Evolutionary conservation across 495 filamentous ascomycete species (phyloP).

Genomic region (Penicillium coprophilum): DNA sequence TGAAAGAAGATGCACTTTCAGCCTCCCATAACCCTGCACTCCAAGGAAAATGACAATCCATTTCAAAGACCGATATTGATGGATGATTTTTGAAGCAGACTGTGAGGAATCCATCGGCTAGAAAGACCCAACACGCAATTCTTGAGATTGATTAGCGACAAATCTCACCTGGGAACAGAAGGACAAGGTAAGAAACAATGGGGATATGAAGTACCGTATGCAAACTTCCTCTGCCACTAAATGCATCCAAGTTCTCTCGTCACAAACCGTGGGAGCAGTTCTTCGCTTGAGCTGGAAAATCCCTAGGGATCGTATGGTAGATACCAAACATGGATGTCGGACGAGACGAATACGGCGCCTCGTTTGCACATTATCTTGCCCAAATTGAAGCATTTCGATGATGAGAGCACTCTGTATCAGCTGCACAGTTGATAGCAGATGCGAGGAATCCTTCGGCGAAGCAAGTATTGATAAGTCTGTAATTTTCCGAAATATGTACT

Average conservation of each 20-base stretch:
- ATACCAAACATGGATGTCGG: constrained; percentile 40
- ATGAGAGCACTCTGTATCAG: constrained; percentile 39
- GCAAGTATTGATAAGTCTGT: constrained; percentile 21
- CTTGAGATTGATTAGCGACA: constrained; percentile 15
- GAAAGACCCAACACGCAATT: constrained; percentile 39
- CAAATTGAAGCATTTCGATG: constrained; percentile 44
- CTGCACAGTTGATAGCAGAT: constrained; percentile 27
- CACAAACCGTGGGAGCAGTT: constrained; percentile 16
- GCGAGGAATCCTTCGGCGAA: constrained; percentile 12
- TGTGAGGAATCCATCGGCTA: constrained; percentile 42
- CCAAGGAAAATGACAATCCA: constrained; percentile 42
- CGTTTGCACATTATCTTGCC: constrained; percentile 33
- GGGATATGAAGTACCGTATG: constrained; percentile 26
- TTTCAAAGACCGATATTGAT: constrained; percentile 36
- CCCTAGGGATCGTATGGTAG: constrained; percentile 35
- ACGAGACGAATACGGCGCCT: constrained; percentile 40
- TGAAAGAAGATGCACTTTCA: constrained; percentile 33
- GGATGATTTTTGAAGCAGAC: constrained; percentile 44
- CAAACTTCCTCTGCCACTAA: constrained; percentile 38
- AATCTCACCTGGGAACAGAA: background rate
- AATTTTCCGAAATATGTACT: constrained; percentile 38
- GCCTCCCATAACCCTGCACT: constrained; percentile 39
- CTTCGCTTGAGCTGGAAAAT: constrained; percentile 32
- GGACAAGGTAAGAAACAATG: background rate
- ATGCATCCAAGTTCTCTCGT: constrained; percentile 29